phyloP scores from a whole-genome alignment of 2,329 filamentous ascomycete genomes.

The Aureobasidium sp. region DNA sequence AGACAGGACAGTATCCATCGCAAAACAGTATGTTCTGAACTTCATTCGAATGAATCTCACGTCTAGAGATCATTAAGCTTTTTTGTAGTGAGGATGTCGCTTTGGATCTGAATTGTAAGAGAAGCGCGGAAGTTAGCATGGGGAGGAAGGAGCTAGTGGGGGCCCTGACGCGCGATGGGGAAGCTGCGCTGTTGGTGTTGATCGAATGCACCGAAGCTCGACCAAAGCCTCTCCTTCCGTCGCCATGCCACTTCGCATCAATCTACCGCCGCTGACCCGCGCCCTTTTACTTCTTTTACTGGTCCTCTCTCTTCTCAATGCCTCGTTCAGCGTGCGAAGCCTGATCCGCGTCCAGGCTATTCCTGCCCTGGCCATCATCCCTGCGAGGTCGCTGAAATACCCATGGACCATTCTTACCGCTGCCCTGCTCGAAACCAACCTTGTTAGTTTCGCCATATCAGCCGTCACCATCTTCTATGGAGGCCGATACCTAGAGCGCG shows the following conservation, averaged over 20 bases:
- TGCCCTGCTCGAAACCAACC: conserved; percentile 84
- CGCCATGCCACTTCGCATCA: conserved; percentile 69
- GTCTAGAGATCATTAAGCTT: no score
- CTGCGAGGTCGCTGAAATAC: conserved; percentile 73
- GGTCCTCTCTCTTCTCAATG: conserved; percentile 73
- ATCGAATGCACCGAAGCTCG: background rate
- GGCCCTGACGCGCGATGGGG: background rate
- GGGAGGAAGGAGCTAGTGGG: no score
- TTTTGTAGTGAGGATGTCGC: no score
- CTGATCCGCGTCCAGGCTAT: conserved; percentile 7
- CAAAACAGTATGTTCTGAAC: no score
- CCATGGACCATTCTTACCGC: conserved; percentile 89
- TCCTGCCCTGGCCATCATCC: conserved; percentile 81
- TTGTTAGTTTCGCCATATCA: conserved; percentile 75
- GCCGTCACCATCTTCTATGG: conserved; percentile 79
- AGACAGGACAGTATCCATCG: no score
- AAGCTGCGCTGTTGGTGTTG: background rate
- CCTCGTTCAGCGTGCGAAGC: conserved; percentile 41
- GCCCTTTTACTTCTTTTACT: conserved; percentile 67
- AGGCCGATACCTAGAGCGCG: conserved; percentile 88
- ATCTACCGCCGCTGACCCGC: conserved; percentile 86
- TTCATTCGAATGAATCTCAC: no score
- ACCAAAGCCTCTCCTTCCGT: background rate
- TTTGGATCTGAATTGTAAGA: no score
- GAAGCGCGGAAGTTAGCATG: no score